A percentile compares a stretch with the other conserved stretches of the same genome.
phyloP scores from a whole-genome alignment of 116 monocot genomes.

The Dioscorea cayenensis region DNA sequence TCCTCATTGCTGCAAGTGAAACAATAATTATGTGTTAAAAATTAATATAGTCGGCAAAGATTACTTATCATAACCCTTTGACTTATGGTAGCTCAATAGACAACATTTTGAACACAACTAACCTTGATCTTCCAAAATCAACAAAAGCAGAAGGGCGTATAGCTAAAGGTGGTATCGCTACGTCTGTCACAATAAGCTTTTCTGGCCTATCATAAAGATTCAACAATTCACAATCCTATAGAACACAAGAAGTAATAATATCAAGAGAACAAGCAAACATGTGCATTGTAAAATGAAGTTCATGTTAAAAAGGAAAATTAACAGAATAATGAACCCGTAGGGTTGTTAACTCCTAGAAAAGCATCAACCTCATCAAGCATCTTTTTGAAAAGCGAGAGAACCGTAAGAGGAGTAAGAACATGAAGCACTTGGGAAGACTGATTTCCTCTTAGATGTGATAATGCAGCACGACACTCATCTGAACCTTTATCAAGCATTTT shows the following conservation, averaged over 20 bases:
- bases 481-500: constrained; percentile 35
- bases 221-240: constrained; percentile 94
- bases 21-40: too few species aligned
- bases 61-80: too few species aligned
- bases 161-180: constrained; percentile 78
- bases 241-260: neutral
- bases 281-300: neutral
- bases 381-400: constrained; percentile 65
- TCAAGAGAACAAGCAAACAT: neutral
- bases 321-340: too few species aligned
- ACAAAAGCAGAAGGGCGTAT: constrained; percentile 78
- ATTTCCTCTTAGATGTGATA: constrained; percentile 57
- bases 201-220: constrained; percentile 78
- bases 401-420: constrained; percentile 42
- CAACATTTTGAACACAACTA: neutral
- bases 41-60: too few species aligned
- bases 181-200: constrained; percentile 80
- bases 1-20: constrained; percentile 74
- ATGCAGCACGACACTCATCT: constrained; percentile 44
- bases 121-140: constrained; percentile 56
- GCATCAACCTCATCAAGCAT: constrained; percentile 73
- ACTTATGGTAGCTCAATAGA: too few species aligned
- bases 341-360: neutral
- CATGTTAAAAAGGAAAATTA: too few species aligned
- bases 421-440: constrained; percentile 26